Base-by-base conservation (phyloP, 768 basidiomycete genomes). In the Boletus vinaceobasis region DNA sequence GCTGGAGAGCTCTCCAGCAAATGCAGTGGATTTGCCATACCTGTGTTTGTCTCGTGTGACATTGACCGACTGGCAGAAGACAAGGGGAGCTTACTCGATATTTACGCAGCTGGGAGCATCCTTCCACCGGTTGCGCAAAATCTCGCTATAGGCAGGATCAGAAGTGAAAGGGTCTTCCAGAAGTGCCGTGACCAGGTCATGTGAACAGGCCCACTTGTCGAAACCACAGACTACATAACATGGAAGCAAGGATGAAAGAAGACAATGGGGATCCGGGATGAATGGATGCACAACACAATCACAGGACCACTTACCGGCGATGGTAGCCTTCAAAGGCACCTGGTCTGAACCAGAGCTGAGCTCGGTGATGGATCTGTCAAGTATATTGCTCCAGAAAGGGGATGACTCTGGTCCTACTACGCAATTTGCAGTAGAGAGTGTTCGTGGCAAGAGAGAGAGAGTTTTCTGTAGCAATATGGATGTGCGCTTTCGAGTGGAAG, bases 131-230 rank as follows among this genome's bases (percentile, higher is more conserved):
- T 73, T 63, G 49, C 74, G 75, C 23, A 88, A 62, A 8, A 64
- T 62, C 32, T 73, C 69, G 47, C 73, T 76, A 54, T 79, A 74
- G 5, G 67, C 62, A 26, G 73, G 55, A 57, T 82, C 79, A n/a
- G 82, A 80, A 3, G 76, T 74, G 59, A 92, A 79, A 14, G 88
- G 88, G 50, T 90, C 84, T 42, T 85, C 80, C 15, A 92, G 73
- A 35, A 92, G 75, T 7, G 88, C 87, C 5, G 83, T 83, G 19
- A 91, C 80, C 5, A 92, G 70, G 31, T 86, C 82, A 36, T 73
- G 72, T 7, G 82, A 74, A 36, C 75, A 76, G 19, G 85, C 77
- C 66, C 74, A 77, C 61, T 80, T 69, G 65, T 85, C 82, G 48
- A 79, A 61, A 13, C 82, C 79, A 62, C 77, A 81, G 13, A 90